Evolutionary conservation across 805 yeast genomes (phyloP).

Genomic region (Kuraishia hungarica): DNA sequence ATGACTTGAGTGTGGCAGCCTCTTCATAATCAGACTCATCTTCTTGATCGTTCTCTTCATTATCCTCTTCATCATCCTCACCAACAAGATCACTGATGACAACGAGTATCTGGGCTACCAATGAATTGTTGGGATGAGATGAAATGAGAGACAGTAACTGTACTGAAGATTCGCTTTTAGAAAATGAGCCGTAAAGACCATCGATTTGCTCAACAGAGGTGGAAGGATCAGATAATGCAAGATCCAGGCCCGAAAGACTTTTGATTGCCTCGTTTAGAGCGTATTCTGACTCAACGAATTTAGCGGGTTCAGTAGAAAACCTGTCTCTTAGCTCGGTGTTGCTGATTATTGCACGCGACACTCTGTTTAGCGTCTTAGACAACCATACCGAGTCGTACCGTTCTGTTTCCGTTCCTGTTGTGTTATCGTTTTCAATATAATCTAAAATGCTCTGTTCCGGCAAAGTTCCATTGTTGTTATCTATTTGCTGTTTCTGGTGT

Average conservation of each 20-base stretch:
- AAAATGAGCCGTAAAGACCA: background rate
- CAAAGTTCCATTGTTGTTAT: background rate
- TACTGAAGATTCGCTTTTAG: background rate
- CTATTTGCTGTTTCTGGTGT: background rate
- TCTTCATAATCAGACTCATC: background rate
- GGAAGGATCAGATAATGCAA: background rate
- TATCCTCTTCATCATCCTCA: conserved; percentile 1
- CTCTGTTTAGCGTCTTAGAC: background rate
- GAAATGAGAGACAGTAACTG: conserved; percentile 3
- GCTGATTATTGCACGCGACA: conserved; percentile 1
- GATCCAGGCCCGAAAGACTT: conserved; percentile 3
- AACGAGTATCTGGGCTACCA: conserved; percentile 1
- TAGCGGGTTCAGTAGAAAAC: conserved; percentile 2
- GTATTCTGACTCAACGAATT: conserved; percentile 6
- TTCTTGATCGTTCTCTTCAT: background rate
- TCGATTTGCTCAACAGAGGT: background rate
- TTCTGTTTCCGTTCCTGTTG: background rate
- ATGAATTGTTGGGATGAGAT: conserved; percentile 6
- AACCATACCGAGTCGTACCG: background rate
- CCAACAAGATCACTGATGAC: conserved; percentile 4
- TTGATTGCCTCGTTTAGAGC: conserved; percentile 6
- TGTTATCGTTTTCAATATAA: background rate
- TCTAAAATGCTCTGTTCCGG: background rate
- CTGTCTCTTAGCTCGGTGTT: conserved; percentile 4
- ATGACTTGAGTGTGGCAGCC: background rate